A percentile compares a stretch with the other conserved stretches of the same genome.
These are phyloP conservation scores for Madurella mycetomatis DNA, from an alignment of 2,329 filamentous ascomycete species.

Conservation along the genomic window DNA sequence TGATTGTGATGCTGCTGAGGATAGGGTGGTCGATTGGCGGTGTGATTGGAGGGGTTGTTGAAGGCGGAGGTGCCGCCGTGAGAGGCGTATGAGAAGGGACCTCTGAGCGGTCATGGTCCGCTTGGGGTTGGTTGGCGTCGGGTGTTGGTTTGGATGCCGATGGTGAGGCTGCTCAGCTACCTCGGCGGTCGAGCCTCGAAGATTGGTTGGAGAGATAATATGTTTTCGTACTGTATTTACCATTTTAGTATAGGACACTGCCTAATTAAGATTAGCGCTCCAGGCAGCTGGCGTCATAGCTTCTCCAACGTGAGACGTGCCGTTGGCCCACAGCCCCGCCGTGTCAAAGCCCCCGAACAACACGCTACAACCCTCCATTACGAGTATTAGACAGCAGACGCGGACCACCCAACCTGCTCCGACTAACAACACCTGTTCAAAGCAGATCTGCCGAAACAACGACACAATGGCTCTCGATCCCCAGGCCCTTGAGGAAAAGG, in stretches of 20 bases:
- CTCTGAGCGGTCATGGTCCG: not conserved
- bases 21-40: conserved; percentile 2
- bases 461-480: conserved; percentile 27
- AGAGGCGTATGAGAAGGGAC: not conserved
- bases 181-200: no score
- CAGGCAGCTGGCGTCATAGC: conserved; percentile 15
- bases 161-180: no score
- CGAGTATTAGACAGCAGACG: not conserved
- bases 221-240: not conserved
- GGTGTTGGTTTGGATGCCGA: not conserved
- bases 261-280: not conserved
- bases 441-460: not conserved
- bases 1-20: not conserved
- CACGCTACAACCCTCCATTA: not conserved
- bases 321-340: conserved; percentile 10
- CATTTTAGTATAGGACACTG: not conserved
- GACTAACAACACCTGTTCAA: not conserved
- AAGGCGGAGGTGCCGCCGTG: conserved; percentile 1
- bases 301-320: not conserved
- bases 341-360: not conserved
- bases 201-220: not conserved
- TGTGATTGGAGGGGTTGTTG: not conserved
- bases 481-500: conserved; percentile 27
- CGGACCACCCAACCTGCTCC: not conserved
- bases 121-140: not conserved